Base-by-base conservation (phyloP, 495 filamentous ascomycete genomes). In the Elasticomyces elasticus region DNA sequence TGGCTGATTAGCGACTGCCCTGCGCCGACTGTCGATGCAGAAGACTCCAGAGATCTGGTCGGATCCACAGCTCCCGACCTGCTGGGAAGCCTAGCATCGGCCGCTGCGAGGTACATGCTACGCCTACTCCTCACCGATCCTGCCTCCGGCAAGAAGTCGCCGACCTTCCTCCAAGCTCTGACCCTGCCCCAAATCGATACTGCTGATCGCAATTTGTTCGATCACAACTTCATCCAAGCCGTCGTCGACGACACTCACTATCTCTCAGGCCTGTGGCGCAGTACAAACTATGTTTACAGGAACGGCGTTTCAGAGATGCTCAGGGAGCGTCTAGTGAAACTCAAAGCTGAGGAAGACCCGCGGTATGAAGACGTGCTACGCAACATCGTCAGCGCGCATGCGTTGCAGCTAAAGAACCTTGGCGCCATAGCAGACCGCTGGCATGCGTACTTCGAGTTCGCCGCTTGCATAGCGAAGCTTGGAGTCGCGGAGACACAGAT, bases 391-490 rank as follows among this genome's bases (percentile, higher is more conserved):
- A 40, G 35, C 15, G 25, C 43, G 43, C 43, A 46, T 22, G 22
- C 25, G 20, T 23, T 15, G 43, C 43, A 46, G 25, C 43, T 46
- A 13, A 25, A 46, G 22, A 46, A 28, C 15, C 25, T 46, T 22
- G 43, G 20, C 25, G 25, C n/a, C 11, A 46, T 46, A n/a, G 20
- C 10, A 22, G 20, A 27, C 2, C 13, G 5, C 42, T 45, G 20
- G 42, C 42, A 45, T 4, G 3, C 28, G 4, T 58, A 47, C 17
- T 51, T 58, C 28, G 30, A 20, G 20, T 46, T 58, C 49, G 20
- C 40, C 22, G 12, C 24, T 17, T 17, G 2, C 7, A 6, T 58
- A 5, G 9, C 48, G 13, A 38, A 27, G 15, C 13, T 43, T 20
- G 40, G 49, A 13, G 33, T 37, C 17, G 38, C 25, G 15, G 41